Percentiles rank a stretch among this genome's conserved stretches.
phyloP scores from a whole-genome alignment of 108 stramenopile species.

The Nannochloropsis gaditana region DNA sequence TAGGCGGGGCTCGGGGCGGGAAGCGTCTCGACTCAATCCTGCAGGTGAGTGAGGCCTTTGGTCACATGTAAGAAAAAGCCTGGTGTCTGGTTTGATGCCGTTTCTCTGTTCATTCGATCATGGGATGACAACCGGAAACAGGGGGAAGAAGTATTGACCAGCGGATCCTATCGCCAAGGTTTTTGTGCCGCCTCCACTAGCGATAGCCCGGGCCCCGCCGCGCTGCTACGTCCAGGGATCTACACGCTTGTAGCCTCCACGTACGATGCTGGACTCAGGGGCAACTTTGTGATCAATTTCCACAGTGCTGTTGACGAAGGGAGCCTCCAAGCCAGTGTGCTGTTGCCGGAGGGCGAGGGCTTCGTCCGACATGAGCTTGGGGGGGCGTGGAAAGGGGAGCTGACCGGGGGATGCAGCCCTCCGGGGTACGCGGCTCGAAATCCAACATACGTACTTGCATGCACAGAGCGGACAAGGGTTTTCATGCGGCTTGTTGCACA shows the following conservation, averaged over 20 bases:
- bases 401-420: neutral
- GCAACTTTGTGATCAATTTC: neutral
- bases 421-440: constrained; percentile 1
- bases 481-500: neutral
- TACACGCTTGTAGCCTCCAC: constrained; percentile 43
- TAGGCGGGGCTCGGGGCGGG: neutral
- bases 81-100: too few species aligned
- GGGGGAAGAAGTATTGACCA: constrained; percentile 31
- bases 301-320: neutral
- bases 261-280: constrained; percentile 22
- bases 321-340: neutral
- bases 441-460: neutral
- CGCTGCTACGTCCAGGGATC: constrained; percentile 26
- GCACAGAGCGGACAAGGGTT: constrained; percentile 7
- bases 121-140: neutral
- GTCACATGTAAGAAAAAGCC: too few species aligned
- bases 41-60: neutral
- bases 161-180: constrained; percentile 34
- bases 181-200: constrained; percentile 32
- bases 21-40: neutral
- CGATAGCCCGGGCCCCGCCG: neutral
- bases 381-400: neutral
- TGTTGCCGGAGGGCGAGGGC: neutral
- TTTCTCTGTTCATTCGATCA: too few species aligned
- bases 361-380: neutral